Conservation (phyloP, 768 basidiomycete genomes). For the Ramaria rubella region DNA sequence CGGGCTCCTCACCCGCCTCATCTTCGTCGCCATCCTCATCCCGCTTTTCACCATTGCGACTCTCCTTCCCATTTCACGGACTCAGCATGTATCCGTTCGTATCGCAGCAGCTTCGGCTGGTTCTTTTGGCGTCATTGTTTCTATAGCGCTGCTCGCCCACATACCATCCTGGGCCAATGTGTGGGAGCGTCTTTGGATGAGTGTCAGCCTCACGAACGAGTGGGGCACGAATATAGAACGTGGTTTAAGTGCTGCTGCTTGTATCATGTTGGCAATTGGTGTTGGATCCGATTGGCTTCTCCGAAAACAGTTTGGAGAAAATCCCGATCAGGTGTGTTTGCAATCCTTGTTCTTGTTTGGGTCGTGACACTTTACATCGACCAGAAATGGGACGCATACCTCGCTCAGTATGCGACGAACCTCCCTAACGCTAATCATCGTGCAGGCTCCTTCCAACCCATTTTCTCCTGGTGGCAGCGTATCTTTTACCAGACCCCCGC, state of each 20-base stretch:
- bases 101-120: conserved; percentile 47
- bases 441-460: conserved; percentile 52
- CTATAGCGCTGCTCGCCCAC: conserved; percentile 45
- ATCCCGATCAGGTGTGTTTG: conserved; percentile 55
- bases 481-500: conserved; percentile 27
- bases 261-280: conserved; percentile 44
- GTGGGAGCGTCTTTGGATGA: conserved; percentile 58
- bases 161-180: conserved; percentile 51
- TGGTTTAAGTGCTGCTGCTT: conserved; percentile 52
- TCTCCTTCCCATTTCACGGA: conserved; percentile 38
- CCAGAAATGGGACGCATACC: conserved; percentile 65
- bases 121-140: conserved; percentile 47
- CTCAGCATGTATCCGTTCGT: conserved; percentile 45
- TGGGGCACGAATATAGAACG: conserved; percentile 56
- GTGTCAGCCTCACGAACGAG: conserved; percentile 25
- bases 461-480: conserved; percentile 48
- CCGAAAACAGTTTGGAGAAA: conserved; percentile 49
- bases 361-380: neutral
- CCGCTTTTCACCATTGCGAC: conserved; percentile 35
- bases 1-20: conserved; percentile 40
- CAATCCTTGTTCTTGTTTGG: neutral
- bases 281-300: conserved; percentile 50
- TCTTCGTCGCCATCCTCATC: conserved; percentile 33
- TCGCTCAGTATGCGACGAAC: conserved; percentile 49
- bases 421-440: conserved; percentile 42